Evolutionary conservation across 805 yeast genomes (phyloP).

Genomic region (Yarrowia divulgata): DNA sequence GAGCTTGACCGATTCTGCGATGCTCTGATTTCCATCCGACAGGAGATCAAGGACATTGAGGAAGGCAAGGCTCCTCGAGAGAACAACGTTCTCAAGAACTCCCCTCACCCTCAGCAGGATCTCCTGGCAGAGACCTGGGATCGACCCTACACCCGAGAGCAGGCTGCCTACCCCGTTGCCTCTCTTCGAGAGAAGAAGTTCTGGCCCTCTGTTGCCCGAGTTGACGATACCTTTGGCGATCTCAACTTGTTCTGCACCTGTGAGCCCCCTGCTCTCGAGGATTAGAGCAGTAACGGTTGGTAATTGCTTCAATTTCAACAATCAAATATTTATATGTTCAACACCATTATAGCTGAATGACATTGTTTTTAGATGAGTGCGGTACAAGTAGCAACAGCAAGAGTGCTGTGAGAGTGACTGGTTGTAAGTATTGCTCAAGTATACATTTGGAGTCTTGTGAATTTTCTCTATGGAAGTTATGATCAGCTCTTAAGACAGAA

Average conservation of each 20-base stretch:
- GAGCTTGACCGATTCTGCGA: conserved; percentile 92
- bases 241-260: conserved; percentile 92
- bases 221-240: conserved; percentile 96
- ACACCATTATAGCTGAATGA: conserved; percentile 25
- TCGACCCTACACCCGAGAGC: conserved; percentile 90
- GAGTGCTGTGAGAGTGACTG: no score
- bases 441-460: no score
- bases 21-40: conserved; percentile 80
- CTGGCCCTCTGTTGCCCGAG: conserved; percentile 95
- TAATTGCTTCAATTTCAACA: conserved; percentile 14
- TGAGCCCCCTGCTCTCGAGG: conserved; percentile 46
- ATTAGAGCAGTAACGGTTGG: conserved; percentile 16
- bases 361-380: neutral
- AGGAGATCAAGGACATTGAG: conserved; percentile 78
- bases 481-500: no score
- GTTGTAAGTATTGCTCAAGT: no score
- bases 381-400: no score
- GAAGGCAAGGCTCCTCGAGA: conserved; percentile 63
- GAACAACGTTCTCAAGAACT: conserved; percentile 72
- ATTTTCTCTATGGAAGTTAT: no score
- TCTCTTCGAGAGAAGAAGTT: conserved; percentile 76
- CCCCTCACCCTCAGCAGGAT: conserved; percentile 91
- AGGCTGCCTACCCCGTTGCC: conserved; percentile 92
- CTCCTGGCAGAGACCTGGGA: conserved; percentile 75
- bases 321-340: conserved; percentile 23